A percentile compares a stretch with the other conserved stretches of the same genome.
phyloP scores from a whole-genome alignment of 768 basidiomycete genomes.

The Tephrocybe sp. region DNA sequence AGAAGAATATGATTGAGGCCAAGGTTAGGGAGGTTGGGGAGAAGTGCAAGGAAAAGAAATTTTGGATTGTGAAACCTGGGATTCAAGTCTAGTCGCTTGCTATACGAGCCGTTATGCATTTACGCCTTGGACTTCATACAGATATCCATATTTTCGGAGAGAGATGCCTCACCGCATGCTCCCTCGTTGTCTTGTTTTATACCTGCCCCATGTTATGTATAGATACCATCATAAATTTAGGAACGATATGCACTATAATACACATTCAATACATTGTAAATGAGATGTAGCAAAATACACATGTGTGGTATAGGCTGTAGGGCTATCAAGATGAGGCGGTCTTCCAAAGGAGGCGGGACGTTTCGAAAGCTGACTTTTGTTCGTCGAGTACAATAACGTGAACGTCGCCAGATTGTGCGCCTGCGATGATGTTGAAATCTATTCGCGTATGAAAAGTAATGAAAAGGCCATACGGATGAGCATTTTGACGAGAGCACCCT shows the following conservation, averaged over 20 bases:
- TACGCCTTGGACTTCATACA: not conserved
- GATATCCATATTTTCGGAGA: too few species aligned
- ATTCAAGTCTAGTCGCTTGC: conserved; percentile 20
- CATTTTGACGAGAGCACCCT: conserved; percentile 52
- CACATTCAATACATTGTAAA: not conserved
- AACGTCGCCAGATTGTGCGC: conserved; percentile 44
- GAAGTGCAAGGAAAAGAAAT: conserved; percentile 68
- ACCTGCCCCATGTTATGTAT: not conserved
- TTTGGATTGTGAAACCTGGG: conserved; percentile 66
- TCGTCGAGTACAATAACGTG: conserved; percentile 37
- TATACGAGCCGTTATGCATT: too few species aligned
- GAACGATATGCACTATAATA: not conserved
- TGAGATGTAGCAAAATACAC: not conserved
- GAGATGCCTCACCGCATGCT: not conserved
- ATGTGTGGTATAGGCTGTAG: not conserved
- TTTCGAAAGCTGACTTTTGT: conserved; percentile 32
- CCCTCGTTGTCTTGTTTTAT: not conserved
- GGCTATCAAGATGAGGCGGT: conserved; percentile 36
- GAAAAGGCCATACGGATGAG: conserved; percentile 54
- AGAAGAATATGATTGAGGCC: conserved; percentile 81
- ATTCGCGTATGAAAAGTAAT: not conserved
- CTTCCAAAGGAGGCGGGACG: conserved; percentile 42
- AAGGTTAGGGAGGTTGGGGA: conserved; percentile 76
- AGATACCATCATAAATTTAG: conserved; percentile 8
- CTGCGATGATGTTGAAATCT: conserved; percentile 27